A percentile compares a stretch with the other conserved stretches of the same genome.
Conservation (phyloP, 805 yeast species). For the Yamadazyma nakazawae region DNA sequence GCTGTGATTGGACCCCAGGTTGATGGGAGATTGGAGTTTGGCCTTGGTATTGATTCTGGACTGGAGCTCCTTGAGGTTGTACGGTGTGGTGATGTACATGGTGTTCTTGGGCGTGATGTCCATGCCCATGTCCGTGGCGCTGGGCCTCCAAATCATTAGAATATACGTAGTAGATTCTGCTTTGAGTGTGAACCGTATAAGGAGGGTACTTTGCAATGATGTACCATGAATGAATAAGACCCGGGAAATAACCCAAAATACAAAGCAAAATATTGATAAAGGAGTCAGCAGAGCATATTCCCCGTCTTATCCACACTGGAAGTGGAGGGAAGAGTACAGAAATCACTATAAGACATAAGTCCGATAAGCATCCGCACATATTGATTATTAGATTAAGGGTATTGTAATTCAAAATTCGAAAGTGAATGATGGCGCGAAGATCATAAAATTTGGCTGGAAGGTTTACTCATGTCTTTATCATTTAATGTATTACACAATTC, state of each 20-base stretch:
- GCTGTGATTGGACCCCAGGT: slow-evolving; percentile 11
- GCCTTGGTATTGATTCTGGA: slow-evolving; percentile 3
- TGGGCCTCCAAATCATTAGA: slow-evolving; percentile 31
- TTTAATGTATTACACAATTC: slow-evolving; percentile 25
- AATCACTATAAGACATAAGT: slow-evolving; percentile 54
- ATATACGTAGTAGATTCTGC: slow-evolving; percentile 34
- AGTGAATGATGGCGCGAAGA: not conserved
- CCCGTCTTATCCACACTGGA: slow-evolving; percentile 66
- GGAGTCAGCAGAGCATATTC: slow-evolving; percentile 54
- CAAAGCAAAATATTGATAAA: slow-evolving; percentile 41
- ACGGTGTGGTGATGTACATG: slow-evolving; percentile 19
- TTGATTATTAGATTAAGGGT: not conserved
- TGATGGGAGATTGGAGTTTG: slow-evolving; percentile 1
- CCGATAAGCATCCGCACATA: slow-evolving; percentile 39
- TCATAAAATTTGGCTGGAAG: not conserved
- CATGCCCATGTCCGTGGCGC: not conserved
- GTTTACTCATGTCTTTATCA: slow-evolving; percentile 12
- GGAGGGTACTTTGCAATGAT: slow-evolving; percentile 48
- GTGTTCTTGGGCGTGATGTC: slow-evolving; percentile 15
- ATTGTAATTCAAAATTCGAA: not conserved
- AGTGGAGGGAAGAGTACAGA: slow-evolving; percentile 72
- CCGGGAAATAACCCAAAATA: slow-evolving; percentile 49
- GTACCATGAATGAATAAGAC: slow-evolving; percentile 49
- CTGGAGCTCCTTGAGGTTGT: not conserved
- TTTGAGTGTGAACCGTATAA: slow-evolving; percentile 21